Evolutionary conservation across 495 filamentous ascomycete genomes (phyloP), one percentile per base, ranked within the genome.

Genomic region (Cudoniella acicularis): DNA sequence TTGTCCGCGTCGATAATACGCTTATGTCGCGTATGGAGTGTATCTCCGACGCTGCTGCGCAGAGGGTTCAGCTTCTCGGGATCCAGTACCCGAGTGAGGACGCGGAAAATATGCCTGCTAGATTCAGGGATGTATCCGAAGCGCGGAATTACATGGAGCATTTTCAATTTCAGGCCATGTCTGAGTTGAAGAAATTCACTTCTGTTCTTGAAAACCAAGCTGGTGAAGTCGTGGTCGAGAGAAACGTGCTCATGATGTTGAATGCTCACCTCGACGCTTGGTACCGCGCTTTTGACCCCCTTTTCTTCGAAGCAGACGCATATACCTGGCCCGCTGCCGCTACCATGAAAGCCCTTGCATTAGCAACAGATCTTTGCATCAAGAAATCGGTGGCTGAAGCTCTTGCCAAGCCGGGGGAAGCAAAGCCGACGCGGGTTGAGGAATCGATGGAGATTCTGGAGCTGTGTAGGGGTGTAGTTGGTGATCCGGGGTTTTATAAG

Each of bases 1-100:
- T 81, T 59, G 78, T 77, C 13, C 69, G 78, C 10, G 66, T 62
- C 10, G 59, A 62, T 22, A 56, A 62, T 23, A 48, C n/a, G 6
- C 30, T 62, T 0, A 56, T 57, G 20, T 50, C 53, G 10, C 50
- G 49, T 13, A 4, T 46, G 8, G 56, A 51, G 9, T n/a, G 17
- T 27, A 13, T 16, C 11, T 2, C 11, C 21, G 17, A 51, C 18
- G 20, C 4, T 22, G 2, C n/a, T n/a, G n/a, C n/a, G n/a, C n/a
- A 54, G 10, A n/a, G 2, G 30, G 57, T 20, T n/a, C n/a, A n/a
- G n/a, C 24, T 45, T 2, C 45, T 59, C 1, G 22, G 53, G 13
- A 59, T 59, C 0, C 42, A 43, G 21, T 59, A 56, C 18, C 22
- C n/a, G n/a, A n/a, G 30, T 6, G 30, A 16, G 24, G 23, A 47